Evolutionary conservation across 768 basidiomycete species (phyloP), one percentile per base, ranked within the genome.

Genomic region (Leccinellum albellum): DNA sequence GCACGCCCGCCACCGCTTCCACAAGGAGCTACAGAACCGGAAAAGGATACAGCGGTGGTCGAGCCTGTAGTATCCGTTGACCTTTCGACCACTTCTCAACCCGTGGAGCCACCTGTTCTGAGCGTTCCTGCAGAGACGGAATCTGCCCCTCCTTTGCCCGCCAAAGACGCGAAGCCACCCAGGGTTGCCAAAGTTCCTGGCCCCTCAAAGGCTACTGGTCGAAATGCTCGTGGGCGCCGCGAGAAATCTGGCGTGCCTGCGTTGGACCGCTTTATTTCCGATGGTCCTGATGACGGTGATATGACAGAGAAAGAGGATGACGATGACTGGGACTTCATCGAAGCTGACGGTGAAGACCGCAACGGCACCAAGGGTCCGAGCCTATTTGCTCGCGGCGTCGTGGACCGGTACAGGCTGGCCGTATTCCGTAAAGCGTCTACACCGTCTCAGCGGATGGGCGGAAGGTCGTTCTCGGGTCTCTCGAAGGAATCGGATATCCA

Each of bases 261-360:
- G 2, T 74, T 94, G 70, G 90, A 94, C 70, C 82, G 84, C 47
- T 84, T 85, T 66, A 73, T 90, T 28, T 80, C 81, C 14, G 85
- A 84, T 66, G 79, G 71, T 37, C 73, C 73, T 57, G 77, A 78
- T 28, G 78, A 76, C 57, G 78, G 64, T 1, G 74, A 74, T 29
- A 68, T 66, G 54, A 76, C 74, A 20, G 78, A 79, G 64, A 74
- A 55, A 51, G 73, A 74, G 20, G 84, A 87, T 53, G 91, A 93
- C 51, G 89, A 92, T 42, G 93, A 94, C 55, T 96, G 94, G 93
- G 93, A 94, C 80, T 83, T 94, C 60, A 81, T 96, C 58, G 90
- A 93, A 37, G 89, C 76, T 6, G 87, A 88, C 61, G 85, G 84
- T n/a, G 91, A 91, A 67, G 91, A 92, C 56, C 79, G 86, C 58